Conservation (phyloP, 306 rosid genomes). For the Corylus avellana region DNA sequence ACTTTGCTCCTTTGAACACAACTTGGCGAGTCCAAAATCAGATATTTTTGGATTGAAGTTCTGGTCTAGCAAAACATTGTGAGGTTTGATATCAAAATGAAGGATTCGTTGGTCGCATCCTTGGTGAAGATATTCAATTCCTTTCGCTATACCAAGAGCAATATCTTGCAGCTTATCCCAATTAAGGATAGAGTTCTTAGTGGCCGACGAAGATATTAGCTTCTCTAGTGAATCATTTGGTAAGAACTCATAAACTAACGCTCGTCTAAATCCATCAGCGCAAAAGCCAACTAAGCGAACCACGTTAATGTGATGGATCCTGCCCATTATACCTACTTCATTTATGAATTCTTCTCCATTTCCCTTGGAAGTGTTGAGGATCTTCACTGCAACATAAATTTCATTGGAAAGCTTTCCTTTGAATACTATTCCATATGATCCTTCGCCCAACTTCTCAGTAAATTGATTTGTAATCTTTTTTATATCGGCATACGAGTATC, state of each 20-base stretch:
- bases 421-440: conserved; percentile 32
- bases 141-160: no score
- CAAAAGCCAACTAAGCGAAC: conserved; percentile 40
- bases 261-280: conserved; percentile 31
- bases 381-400: conserved; percentile 29
- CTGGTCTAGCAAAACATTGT: no score
- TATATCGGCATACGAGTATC: conserved; percentile 35
- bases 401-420: conserved; percentile 30
- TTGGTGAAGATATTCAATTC: no score
- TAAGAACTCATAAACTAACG: conserved; percentile 11
- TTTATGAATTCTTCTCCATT: conserved; percentile 47
- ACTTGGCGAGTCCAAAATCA: no score
- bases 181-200: no score
- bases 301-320: conserved; percentile 40
- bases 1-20: conserved; percentile 23
- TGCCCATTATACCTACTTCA: conserved; percentile 38
- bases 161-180: no score
- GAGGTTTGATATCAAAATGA: no score
- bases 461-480: conserved; percentile 27
- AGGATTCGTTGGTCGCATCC: no score
- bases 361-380: conserved; percentile 20
- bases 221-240: no score
- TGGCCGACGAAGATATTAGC: no score
- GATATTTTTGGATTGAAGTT: no score
- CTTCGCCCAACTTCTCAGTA: not conserved